phyloP scores from a whole-genome alignment of 1,139 yeast genomes.

The Scheffersomyces titani region DNA sequence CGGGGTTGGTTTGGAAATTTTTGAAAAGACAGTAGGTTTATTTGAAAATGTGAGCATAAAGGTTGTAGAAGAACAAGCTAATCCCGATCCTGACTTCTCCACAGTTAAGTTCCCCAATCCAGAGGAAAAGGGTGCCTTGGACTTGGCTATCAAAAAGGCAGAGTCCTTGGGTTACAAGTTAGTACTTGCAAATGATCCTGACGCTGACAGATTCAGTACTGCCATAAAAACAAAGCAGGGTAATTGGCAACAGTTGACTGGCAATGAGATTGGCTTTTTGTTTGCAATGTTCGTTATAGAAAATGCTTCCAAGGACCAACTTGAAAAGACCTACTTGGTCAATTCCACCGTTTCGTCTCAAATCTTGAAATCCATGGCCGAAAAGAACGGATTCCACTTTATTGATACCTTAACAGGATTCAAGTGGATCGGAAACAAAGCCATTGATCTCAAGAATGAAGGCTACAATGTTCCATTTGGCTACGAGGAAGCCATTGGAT shows the following conservation, averaged over 20 bases:
- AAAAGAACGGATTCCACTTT: constrained; percentile 58
- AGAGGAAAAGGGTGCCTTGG: constrained; percentile 90
- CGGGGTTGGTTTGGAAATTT: constrained; percentile 77
- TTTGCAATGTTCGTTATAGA: constrained; percentile 69
- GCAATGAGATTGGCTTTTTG: constrained; percentile 86
- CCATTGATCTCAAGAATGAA: constrained; percentile 63
- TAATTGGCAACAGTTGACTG: constrained; percentile 78
- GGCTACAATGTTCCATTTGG: constrained; percentile 84
- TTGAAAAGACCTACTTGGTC: constrained; percentile 56
- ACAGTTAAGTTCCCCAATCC: constrained; percentile 94
- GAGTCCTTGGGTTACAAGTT: constrained; percentile 44
- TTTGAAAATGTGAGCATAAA: constrained; percentile 28
- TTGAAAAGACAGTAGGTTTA: constrained; percentile 28
- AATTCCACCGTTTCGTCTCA: constrained; percentile 94
- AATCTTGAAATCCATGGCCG: constrained; percentile 71
- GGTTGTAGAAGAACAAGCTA: constrained; percentile 58
- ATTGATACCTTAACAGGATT: constrained; percentile 91
- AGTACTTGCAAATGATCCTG: constrained; percentile 92
- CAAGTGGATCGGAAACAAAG: constrained; percentile 95
- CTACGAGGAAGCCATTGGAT: constrained; percentile 95
- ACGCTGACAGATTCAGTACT: constrained; percentile 89
- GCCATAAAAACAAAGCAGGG: constrained; percentile 54
- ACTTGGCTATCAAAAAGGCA: constrained; percentile 63
- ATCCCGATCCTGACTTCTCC: constrained; percentile 82
- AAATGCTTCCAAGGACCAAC: constrained; percentile 27